These are phyloP conservation scores for Mucor circinelloides DNA, from an alignment of 371 early-diverging fungal species.

Conservation along the genomic window DNA sequence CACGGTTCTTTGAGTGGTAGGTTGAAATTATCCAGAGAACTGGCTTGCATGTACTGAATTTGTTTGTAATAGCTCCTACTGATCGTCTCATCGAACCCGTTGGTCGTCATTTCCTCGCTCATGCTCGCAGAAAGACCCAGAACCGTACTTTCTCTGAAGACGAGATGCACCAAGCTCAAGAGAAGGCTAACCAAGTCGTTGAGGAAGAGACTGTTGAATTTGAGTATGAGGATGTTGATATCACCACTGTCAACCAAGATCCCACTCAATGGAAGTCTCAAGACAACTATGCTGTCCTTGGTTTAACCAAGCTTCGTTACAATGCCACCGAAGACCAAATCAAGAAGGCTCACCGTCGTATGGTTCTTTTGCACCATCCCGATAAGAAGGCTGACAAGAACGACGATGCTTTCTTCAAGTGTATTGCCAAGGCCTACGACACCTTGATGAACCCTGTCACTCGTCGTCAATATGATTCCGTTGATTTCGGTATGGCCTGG, in stretches of 20 bases:
- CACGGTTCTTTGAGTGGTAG: conserved; percentile 50
- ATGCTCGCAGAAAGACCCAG: conserved; percentile 69
- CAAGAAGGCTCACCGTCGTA: conserved; percentile 81
- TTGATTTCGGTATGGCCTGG: conserved; percentile 76
- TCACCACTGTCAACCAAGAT: conserved; percentile 64
- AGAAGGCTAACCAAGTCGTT: conserved; percentile 54
- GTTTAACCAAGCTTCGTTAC: conserved; percentile 80
- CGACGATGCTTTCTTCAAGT: conserved; percentile 98
- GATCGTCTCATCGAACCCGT: conserved; percentile 64
- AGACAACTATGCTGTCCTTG: conserved; percentile 89
- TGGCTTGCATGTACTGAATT: not conserved
- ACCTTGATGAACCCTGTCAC: conserved; percentile 90
- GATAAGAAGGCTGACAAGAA: conserved; percentile 89
- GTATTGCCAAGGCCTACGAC: conserved; percentile 97
- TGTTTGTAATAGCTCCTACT: conserved; percentile 34
- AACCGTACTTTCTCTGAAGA: conserved; percentile 75
- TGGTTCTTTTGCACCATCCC: conserved; percentile 87
- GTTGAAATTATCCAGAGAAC: not conserved
- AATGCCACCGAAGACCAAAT: conserved; percentile 84
- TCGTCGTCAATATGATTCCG: conserved; percentile 97
- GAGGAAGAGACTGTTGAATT: conserved; percentile 69
- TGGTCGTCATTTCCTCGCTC: conserved; percentile 68
- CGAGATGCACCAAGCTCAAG: conserved; percentile 54
- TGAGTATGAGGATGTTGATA: conserved; percentile 73
- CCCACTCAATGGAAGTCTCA: conserved; percentile 87